Evolutionary conservation across 169 alveolate species (phyloP), one percentile per base, ranked within the genome.

Genomic region (Plasmodium billcollinsi): DNA sequence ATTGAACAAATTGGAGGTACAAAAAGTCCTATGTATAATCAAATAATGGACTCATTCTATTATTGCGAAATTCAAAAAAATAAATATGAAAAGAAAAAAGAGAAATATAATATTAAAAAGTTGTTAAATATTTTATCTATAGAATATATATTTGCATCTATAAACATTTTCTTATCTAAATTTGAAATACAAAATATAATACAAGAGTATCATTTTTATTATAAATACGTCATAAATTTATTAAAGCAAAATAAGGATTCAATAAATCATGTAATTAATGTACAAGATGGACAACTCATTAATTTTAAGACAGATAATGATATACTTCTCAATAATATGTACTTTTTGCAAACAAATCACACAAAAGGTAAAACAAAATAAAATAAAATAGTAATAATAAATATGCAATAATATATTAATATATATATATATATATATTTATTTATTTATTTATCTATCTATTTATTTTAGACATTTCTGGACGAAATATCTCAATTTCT

Each of bases 31-130:
- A 70, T 69, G 49, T 83, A 70, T 29, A 83, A 70, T 21, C 74
- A 83, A 70, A 83, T 83, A 59, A 71, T 69, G 61, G 85, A 83
- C 74, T 83, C 91, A 29, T 83, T 83, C 49, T 83, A 83, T 49
- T 83, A 83, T 72, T 83, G 91, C 70, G 91, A 83, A 83, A 83
- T 83, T 83, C 91, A 83, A 52, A 83, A 83, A 26, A 83, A 83
- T 69, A 83, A 83, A 33, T 70, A 43, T 70, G 63, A 83, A 54
- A 24, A 69, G 21, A 83, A 71, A 56, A 83, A 83, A 20, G 86
- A 83, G 52, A 83, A 83, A 70, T 85, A 83, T 69, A 73, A 83
- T 4, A 83, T 83, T n/a, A 83, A 83, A 33, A 83, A 83, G 59
- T 15, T 83, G 54, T 50, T 83, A 14, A 83, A 83, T 33, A 50